Conservation (phyloP, 148 eudicot species). For the Drosera capensis region DNA sequence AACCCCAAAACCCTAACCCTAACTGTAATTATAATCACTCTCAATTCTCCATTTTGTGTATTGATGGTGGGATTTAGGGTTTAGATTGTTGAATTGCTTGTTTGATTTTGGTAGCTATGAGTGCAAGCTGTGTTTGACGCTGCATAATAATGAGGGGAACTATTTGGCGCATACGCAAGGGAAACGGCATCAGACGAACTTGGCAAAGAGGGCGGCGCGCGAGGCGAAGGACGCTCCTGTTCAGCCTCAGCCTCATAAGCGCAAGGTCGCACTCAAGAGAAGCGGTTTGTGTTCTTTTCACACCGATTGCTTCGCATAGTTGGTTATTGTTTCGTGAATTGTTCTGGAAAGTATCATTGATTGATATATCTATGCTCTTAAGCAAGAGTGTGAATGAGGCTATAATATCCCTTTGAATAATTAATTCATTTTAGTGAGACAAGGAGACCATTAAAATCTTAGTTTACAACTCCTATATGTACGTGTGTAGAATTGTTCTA, state of each 20-base stretch:
- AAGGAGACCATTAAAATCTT: too few relatives aligned
- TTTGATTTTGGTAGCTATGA: slow-evolving; percentile 41
- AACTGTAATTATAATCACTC: too few relatives aligned
- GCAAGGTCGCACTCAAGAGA: slow-evolving; percentile 46
- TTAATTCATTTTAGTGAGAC: too few relatives aligned
- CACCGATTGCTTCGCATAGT: too few relatives aligned
- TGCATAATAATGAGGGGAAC: slow-evolving; percentile 96
- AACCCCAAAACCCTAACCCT: neutral
- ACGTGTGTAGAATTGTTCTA: too few relatives aligned
- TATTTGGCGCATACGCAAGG: slow-evolving; percentile 99
- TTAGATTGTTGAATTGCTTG: slow-evolving; percentile 55
- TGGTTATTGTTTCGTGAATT: too few relatives aligned
- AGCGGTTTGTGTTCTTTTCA: slow-evolving; percentile 25
- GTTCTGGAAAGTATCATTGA: too few relatives aligned
- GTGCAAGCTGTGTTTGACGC: slow-evolving; percentile 81
- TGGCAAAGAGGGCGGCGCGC: slow-evolving; percentile 95
- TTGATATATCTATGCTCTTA: too few relatives aligned
- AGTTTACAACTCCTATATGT: too few relatives aligned
- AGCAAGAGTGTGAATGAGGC: too few relatives aligned
- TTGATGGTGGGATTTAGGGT: slow-evolving; percentile 83
- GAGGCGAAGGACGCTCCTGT: slow-evolving; percentile 96
- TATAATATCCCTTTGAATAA: too few relatives aligned
- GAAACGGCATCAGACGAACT: slow-evolving; percentile 89
- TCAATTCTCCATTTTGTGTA: slow-evolving; percentile 18
- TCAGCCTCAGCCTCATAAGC: slow-evolving; percentile 89